Conservation (phyloP, 768 basidiomycete species). For the Xerocomellus intermedius region DNA sequence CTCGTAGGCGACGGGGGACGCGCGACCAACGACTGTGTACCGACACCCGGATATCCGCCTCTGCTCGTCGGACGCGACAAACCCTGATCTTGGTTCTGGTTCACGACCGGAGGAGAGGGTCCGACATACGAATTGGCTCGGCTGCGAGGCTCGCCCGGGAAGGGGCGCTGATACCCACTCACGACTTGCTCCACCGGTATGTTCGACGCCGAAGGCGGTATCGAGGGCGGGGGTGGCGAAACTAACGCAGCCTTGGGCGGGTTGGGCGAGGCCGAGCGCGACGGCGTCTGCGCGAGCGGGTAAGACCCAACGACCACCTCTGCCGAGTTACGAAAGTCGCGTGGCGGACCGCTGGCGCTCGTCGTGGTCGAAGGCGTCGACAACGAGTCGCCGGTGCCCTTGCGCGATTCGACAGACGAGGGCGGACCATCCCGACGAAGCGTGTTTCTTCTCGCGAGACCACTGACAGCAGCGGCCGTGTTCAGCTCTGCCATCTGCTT, state of each 20-base stretch:
- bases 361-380: slow-evolving; percentile 26
- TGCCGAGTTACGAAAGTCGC: slow-evolving; percentile 75
- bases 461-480: slow-evolving; percentile 26
- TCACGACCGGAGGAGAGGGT: slow-evolving; percentile 25
- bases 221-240: slow-evolving; percentile 47
- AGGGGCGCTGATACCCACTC: slow-evolving; percentile 73
- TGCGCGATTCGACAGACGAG: slow-evolving; percentile 25
- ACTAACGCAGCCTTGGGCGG: slow-evolving; percentile 71
- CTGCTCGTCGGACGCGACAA: slow-evolving; percentile 55
- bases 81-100: slow-evolving; percentile 33
- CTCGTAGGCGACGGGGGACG: slow-evolving; percentile 61
- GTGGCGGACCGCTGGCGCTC: slow-evolving; percentile 14
- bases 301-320: slow-evolving; percentile 77
- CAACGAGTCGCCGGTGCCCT: slow-evolving; percentile 25
- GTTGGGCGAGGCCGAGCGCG: slow-evolving; percentile 72
- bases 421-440: slow-evolving; percentile 25
- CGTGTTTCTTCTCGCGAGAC: slow-evolving; percentile 19
- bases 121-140: slow-evolving; percentile 49
- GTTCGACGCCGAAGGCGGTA: slow-evolving; percentile 39
- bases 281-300: slow-evolving; percentile 49
- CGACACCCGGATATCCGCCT: slow-evolving; percentile 78
- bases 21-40: slow-evolving; percentile 64
- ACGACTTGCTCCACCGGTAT: slow-evolving; percentile 75
- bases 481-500: slow-evolving; percentile 61
- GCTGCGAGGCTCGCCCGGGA: slow-evolving; percentile 80